Evolutionary conservation across 129 eudicot species (phyloP), one percentile per base, ranked within the genome.

Genomic region (Lactuca saligna): DNA sequence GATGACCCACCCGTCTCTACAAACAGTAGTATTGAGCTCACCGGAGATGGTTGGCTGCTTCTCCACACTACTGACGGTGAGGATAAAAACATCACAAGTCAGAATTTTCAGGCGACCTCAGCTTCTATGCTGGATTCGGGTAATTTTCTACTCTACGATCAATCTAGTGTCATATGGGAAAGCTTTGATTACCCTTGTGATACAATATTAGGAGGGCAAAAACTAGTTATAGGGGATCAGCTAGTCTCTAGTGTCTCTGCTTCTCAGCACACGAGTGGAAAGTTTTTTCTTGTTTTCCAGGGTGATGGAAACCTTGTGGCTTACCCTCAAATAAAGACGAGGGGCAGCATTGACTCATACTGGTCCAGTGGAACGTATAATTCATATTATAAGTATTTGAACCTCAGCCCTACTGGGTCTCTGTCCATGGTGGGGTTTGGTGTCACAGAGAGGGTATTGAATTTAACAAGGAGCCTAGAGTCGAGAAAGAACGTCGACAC

Each of bases 91-190:
- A 38, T 51, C 55, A 46, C n/a, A 9, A 2, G 17, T 4, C 46
- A 37, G 4, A 3, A 0, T 0, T 2, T 29, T 8, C 0, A 33
- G 8, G 80, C 61, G 15, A 63, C 64, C 16, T 80, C 73, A 32
- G 83, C 77, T 44, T 69, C 69, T 57, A 41, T 74, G 73, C 61
- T 56, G 17, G 73, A 80, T 69, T 63, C 84, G 58, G 84, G 84
- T 63, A 80, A 74, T 33, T 74, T 80, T 80, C 77, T 70, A 35
- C 53, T 74, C 5, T 63, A 63, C n/a, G 17, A 63, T 44, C 42
- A 46, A n/a, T 54, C 64, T 14, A 10, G n/a, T 46, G 64, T 65
- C 55, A 49, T 71, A 37, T 78, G 82, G 82, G 58, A 78, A 62
- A 73, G 75, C 53, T 74, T 69, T 56, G 48, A 9, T 74, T 2